A percentile compares a stretch with the other conserved stretches of the same genome.
Evolutionary conservation across 2,329 filamentous ascomycete genomes (phyloP).

Genomic region (Beauveria australis): DNA sequence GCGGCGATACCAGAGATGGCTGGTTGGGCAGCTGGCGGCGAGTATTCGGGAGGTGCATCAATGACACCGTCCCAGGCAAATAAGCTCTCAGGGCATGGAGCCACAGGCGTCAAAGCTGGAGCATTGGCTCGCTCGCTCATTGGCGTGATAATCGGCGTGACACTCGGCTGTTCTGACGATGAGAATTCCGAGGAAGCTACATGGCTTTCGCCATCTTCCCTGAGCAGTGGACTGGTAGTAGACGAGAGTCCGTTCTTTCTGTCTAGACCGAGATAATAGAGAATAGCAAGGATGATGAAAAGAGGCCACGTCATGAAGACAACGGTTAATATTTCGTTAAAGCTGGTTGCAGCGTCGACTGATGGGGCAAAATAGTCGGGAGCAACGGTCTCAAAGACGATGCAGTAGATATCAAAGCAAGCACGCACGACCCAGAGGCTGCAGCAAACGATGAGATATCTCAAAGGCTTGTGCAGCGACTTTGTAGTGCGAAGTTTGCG

Average conservation of each 20-base stretch:
- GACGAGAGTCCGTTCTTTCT: conserved; percentile 22
- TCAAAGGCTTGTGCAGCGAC: conserved; percentile 9
- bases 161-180: not conserved
- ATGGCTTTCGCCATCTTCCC: conserved; percentile 7
- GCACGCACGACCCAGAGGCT: conserved; percentile 20
- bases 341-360: not conserved
- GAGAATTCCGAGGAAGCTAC: not conserved
- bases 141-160: conserved; percentile 3
- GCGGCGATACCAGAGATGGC: not conserved
- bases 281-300: conserved; percentile 18
- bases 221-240: conserved; percentile 13
- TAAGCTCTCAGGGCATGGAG: not conserved
- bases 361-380: not conserved
- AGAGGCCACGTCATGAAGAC: conserved; percentile 16
- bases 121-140: conserved; percentile 1
- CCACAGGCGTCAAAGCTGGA: not conserved
- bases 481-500: conserved; percentile 4
- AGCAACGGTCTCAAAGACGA: conserved; percentile 14
- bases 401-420: conserved; percentile 17
- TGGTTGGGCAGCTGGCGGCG: not conserved
- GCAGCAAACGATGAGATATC: conserved; percentile 17
- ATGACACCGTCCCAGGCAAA: conserved; percentile 4
- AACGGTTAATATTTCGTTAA: conserved; percentile 12
- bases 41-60: conserved; percentile 11
- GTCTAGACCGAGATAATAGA: conserved; percentile 20